phyloP scores from a whole-genome alignment of 768 basidiomycete species.

The Hebeloma cylindrosporum region DNA sequence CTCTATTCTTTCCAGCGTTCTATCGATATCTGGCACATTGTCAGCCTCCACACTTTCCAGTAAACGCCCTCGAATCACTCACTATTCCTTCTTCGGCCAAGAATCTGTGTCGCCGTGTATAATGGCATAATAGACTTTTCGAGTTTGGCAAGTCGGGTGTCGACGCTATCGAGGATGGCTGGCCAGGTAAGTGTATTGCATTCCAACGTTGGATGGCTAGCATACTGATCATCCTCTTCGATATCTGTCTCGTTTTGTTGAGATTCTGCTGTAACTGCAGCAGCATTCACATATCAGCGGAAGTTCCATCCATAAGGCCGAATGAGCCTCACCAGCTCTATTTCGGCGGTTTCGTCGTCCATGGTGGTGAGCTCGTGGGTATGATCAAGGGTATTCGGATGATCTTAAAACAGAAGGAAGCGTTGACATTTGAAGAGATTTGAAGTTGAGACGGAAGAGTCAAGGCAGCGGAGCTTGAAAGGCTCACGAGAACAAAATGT shows the following conservation, averaged over 20 bases:
- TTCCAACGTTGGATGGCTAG: background rate
- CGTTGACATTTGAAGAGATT: too few species aligned
- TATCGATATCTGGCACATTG: constrained; percentile 66
- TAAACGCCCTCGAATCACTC: constrained; percentile 26
- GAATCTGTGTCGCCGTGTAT: constrained; percentile 73
- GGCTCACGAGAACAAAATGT: too few species aligned
- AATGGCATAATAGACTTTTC: constrained; percentile 85
- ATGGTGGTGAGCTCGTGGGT: too few species aligned
- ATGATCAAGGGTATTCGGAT: too few species aligned
- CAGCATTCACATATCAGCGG: background rate
- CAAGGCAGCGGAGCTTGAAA: too few species aligned
- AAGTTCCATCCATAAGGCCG: background rate
- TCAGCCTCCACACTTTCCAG: background rate
- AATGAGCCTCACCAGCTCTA: constrained; percentile 54
- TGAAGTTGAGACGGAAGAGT: too few species aligned
- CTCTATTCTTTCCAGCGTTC: constrained; percentile 74
- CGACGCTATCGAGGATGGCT: constrained; percentile 86
- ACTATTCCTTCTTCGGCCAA: constrained; percentile 76
- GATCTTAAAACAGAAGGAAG: too few species aligned
- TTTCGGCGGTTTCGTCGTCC: constrained; percentile 73
- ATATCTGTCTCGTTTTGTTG: constrained; percentile 82
- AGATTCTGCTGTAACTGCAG: constrained; percentile 83
- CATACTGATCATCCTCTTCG: constrained; percentile 84
- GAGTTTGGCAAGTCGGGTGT: constrained; percentile 75
- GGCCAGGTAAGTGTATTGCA: constrained; percentile 30